Base-by-base conservation (phyloP, 1,284 basidiomycete species). In the Trichosporon asahii region DNA sequence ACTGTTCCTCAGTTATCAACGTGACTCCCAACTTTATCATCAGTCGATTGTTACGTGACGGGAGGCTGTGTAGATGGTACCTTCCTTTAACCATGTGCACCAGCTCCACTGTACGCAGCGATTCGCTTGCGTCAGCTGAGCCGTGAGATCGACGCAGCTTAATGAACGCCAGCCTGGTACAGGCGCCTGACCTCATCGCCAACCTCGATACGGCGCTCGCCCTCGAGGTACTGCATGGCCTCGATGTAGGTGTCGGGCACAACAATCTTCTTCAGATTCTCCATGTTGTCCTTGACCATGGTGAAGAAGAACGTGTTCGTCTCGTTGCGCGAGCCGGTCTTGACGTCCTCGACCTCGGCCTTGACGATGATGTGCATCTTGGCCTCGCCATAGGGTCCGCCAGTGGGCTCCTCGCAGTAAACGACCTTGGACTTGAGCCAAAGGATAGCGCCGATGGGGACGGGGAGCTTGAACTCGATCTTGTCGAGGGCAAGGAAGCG, bases 141-240 rank as follows among this genome's bases (percentile, higher is more conserved):
- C 44, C 2, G 53, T 27, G 7, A 55, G 18, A 9, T 25, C 7
- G 53, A 1, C 25, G 23, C 55, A 6, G 23, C 15, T 14, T 61
- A 61, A 27, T 61, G 57, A 18, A 61, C 68, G 21, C 63, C 67
- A 25, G 70, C 63, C n/a, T 74, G 73, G 71, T 83, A 83, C 67
- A 84, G 72, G 53, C 74, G 68, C 61, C 84, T 73, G 76, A 85
- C 81, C 73, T 83, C 80, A 63, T 78, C 75, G 5, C 84, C 84
- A 11, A 83, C 53, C 27, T 76, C 78, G 55, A 85, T 68, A 23
- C 84, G 89, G 9, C 92, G 86, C 70, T 87, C 88, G 0, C 90
- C 91, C 80, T 93, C 91, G 31, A 93, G 83, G 88, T 90, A 93
- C 53, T 89, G 82, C 91, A 94, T 93, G 2, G 90, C 88, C 80